Evolutionary conservation across 495 filamentous ascomycete species (phyloP).

Genomic region (Geopyxis carbonaria): DNA sequence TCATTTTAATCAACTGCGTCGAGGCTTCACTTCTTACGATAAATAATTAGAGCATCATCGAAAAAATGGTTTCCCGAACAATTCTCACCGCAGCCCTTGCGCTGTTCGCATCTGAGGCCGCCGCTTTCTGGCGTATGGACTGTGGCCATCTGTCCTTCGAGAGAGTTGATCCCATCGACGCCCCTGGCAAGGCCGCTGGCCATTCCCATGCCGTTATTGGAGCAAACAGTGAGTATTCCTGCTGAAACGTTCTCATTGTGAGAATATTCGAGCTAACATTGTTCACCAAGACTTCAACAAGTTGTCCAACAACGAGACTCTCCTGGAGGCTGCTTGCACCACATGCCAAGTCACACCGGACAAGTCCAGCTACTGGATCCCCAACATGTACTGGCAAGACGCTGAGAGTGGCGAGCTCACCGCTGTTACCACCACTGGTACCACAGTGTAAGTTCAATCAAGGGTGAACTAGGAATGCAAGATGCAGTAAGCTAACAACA

Average conservation of each 20-base stretch:
- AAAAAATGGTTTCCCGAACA: no score
- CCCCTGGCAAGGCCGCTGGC: slow-evolving; percentile 36
- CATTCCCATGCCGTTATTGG: slow-evolving; percentile 67
- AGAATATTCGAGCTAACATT: neutral
- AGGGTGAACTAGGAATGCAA: slow-evolving; percentile 47
- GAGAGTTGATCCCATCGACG: slow-evolving; percentile 55
- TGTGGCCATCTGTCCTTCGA: slow-evolving; percentile 41
- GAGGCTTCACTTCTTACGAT: no score
- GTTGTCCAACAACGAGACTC: slow-evolving; percentile 31
- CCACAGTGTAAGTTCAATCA: no score
- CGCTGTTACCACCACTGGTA: slow-evolving; percentile 38
- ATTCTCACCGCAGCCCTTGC: no score
- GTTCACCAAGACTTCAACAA: slow-evolving; percentile 30
- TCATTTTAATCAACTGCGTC: no score
- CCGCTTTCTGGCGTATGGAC: slow-evolving; percentile 77
- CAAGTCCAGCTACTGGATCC: slow-evolving; percentile 55
- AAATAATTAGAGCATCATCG: no score
- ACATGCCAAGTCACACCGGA: slow-evolving; percentile 48
- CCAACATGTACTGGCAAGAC: slow-evolving; percentile 46
- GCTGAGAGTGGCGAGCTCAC: slow-evolving; percentile 15
- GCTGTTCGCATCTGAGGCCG: slow-evolving; percentile 22
- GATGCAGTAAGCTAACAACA: no score
- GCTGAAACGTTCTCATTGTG: neutral
- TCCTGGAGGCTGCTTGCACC: slow-evolving; percentile 40
- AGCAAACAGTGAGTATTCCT: slow-evolving; percentile 31